Evolutionary conservation across 192 early-diverging fungal species (phyloP), one percentile per base, ranked within the genome.

Genomic region (Coemansia sp.): DNA sequence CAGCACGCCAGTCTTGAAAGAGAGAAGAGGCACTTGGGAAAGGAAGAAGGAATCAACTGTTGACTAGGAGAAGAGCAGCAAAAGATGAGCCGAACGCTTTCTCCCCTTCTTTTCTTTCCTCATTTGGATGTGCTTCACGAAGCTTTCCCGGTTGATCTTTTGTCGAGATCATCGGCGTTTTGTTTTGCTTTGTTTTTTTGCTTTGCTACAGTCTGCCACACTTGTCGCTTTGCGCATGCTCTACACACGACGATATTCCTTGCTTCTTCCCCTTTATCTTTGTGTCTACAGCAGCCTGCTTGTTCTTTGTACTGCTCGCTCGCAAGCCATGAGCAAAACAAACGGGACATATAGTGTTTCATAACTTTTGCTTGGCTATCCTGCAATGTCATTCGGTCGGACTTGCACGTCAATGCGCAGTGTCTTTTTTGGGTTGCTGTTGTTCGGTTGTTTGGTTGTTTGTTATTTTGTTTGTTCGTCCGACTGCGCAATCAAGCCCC

Each of bases 401-500:
- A 25, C 25, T 25, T 25, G 25, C 25, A 25, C 25, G 25, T 25
- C 25, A 25, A 25, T 25, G 25, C 25, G 25, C 25, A 2, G 25
- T 25, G 25, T 25, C 25, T 25, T 25, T 25, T 25, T 25, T 25
- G 25, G 25, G 25, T 25, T 25, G 25, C 25, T 25, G 25, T 25
- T 25, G 25, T 25, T 25, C 25, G 25, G 25, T 2, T 25, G 25
- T 50, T 14, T 14, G n/a, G 49, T 16, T 50, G 20, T 54, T 54
- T 17, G 1, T 17, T 17, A 49, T 49, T 49, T 12, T 50, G n/a
- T 25, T 13, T 54, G 51, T 25, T 54, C 14, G 51, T 8, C 19
- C 20, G 51, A 54, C 51, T 54, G 51, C 51, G 51, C 51, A 54
- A 25, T 3, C 51, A 54, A 54, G 51, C 20, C 51, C 25, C 51